These are phyloP conservation scores for Russula emetica DNA, from an alignment of 768 basidiomycete genomes.

Conservation along the genomic window DNA sequence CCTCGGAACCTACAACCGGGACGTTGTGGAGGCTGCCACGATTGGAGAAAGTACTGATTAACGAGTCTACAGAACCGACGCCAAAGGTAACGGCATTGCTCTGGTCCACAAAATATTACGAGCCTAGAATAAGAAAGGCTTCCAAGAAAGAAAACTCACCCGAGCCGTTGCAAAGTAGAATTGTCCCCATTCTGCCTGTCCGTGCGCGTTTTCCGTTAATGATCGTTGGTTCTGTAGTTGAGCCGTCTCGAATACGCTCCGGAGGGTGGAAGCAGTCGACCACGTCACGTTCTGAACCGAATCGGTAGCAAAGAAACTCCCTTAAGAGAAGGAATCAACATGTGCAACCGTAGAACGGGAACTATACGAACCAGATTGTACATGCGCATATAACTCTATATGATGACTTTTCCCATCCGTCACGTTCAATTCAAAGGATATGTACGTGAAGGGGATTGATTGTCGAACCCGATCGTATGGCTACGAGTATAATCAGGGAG, in stretches of 20 bases:
- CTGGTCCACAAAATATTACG: not conserved
- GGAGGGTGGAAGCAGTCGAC: not conserved
- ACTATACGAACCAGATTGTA: constrained; percentile 30
- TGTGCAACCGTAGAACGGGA: no score
- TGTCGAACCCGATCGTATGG: constrained; percentile 27
- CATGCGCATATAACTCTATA: constrained; percentile 35
- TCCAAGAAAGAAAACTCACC: constrained; percentile 2
- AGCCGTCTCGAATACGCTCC: constrained; percentile 14
- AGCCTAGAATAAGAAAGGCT: not conserved
- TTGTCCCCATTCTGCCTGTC: constrained; percentile 21
- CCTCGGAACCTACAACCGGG: not conserved
- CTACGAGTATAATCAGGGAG: not conserved
- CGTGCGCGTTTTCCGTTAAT: constrained; percentile 7
- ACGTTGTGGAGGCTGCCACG: not conserved
- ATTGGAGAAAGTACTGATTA: constrained; percentile 7
- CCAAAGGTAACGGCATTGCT: constrained; percentile 3
- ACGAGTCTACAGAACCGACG: not conserved
- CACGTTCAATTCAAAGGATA: constrained; percentile 29
- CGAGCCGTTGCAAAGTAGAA: constrained; percentile 13
- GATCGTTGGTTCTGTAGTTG: not conserved
- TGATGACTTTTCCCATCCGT: constrained; percentile 31
- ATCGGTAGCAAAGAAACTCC: not conserved
- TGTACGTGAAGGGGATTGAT: constrained; percentile 36
- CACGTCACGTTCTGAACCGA: not conserved
- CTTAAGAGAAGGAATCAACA: not conserved